Conservation (phyloP, 768 basidiomycete species). For the Phallus indusiatus region DNA sequence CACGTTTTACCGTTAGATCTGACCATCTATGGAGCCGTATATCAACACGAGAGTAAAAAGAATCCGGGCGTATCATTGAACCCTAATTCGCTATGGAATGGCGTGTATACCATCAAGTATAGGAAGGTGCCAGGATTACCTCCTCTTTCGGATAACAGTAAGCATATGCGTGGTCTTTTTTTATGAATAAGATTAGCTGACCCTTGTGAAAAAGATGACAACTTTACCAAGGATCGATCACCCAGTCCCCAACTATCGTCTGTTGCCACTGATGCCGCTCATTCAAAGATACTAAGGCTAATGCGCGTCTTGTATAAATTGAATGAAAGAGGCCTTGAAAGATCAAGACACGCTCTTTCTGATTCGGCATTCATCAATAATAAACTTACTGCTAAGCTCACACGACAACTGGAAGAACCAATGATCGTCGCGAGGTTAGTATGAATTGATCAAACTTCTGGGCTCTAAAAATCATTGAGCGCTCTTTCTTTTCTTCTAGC, state of each 20-base stretch:
- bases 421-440: conserved; percentile 96
- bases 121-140: conserved; percentile 84
- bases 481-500: conserved; percentile 30
- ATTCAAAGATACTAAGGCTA: conserved; percentile 84
- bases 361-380: conserved; percentile 93
- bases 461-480: background rate
- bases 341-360: conserved; percentile 44
- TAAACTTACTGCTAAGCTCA: conserved; percentile 96
- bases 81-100: conserved; percentile 77
- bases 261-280: conserved; percentile 72
- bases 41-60: conserved; percentile 81
- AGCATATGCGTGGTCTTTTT: conserved; percentile 20
- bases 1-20: conserved; percentile 74
- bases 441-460: background rate
- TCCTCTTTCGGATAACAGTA: conserved; percentile 47
- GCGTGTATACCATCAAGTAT: conserved; percentile 86
- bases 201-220: conserved; percentile 31
- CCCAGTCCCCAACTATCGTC: conserved; percentile 64
- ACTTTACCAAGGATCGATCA: conserved; percentile 43
- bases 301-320: conserved; percentile 80
- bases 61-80: conserved; percentile 39
- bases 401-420: conserved; percentile 91
- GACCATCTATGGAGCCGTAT: conserved; percentile 94
- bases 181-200: background rate
- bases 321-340: conserved; percentile 64